Conservation (phyloP, 768 basidiomycete genomes). For the Boletus vermiculosoides region DNA sequence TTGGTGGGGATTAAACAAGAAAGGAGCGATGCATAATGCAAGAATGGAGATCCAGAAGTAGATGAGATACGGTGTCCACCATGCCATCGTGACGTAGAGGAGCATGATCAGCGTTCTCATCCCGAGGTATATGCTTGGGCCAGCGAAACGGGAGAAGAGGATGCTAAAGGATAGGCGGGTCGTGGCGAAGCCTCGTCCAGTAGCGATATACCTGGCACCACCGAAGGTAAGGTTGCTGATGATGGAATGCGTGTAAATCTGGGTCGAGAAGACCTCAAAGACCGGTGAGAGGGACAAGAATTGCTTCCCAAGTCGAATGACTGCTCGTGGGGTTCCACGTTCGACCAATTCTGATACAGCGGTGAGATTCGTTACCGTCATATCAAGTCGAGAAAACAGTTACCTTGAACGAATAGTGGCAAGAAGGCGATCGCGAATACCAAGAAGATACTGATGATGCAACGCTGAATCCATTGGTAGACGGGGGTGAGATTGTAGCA, state of each 20-base stretch:
- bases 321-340: conserved; percentile 88
- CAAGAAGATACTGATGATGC: conserved; percentile 97
- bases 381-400: conserved; percentile 12
- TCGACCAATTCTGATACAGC: conserved; percentile 78
- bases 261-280: conserved; percentile 97
- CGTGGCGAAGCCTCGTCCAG: conserved; percentile 98
- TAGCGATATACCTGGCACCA: conserved; percentile 97
- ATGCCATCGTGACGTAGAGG: conserved; percentile 87
- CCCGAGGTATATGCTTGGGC: conserved; percentile 96
- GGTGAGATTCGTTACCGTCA: conserved; percentile 18
- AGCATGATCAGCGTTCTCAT: conserved; percentile 90
- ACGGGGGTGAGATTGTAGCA: conserved; percentile 95
- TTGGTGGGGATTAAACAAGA: conserved; percentile 99
- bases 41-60: conserved; percentile 99
- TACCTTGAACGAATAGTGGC: conserved; percentile 93
- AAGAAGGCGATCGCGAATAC: conserved; percentile 98
- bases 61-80: conserved; percentile 90
- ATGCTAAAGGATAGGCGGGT: conserved; percentile 93
- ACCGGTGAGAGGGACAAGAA: conserved; percentile 92
- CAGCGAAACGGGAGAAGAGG: conserved; percentile 96
- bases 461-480: conserved; percentile 92
- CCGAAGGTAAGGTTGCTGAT: conserved; percentile 96
- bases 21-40: conserved; percentile 90
- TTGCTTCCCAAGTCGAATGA: conserved; percentile 90
- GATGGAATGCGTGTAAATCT: conserved; percentile 98